Evolutionary conservation across 768 basidiomycete species (phyloP).

Genomic region (Xanthoconium purpureum): DNA sequence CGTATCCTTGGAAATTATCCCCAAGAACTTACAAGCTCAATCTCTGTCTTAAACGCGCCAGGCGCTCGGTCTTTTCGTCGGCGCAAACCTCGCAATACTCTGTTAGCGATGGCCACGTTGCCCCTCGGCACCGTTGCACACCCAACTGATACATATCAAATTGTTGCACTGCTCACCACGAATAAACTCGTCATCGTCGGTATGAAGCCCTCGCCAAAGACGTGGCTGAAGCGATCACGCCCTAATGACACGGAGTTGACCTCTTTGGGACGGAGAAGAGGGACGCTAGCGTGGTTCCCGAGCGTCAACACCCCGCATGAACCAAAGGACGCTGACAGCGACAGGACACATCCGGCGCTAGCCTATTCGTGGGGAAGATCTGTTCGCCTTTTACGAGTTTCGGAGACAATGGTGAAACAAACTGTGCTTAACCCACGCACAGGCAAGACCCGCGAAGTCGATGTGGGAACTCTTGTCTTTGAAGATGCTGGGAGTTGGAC

Average conservation of each 20-base stretch:
- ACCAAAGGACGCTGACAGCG: constrained; percentile 13
- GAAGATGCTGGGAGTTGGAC: constrained; percentile 59
- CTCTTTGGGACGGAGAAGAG: constrained; percentile 50
- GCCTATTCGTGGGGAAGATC: constrained; percentile 82
- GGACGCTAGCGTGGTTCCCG: constrained; percentile 81
- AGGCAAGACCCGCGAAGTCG: constrained; percentile 56
- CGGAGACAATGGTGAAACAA: constrained; percentile 55
- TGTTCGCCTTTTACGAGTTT: constrained; percentile 63
- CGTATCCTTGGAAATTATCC: constrained; percentile 93
- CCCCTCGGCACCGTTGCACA: constrained; percentile 75
- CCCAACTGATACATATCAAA: constrained; percentile 72
- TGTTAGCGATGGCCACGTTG: constrained; percentile 77
- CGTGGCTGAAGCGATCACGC: constrained; percentile 81
- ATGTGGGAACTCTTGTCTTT: constrained; percentile 64
- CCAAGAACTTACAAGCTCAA: constrained; percentile 33
- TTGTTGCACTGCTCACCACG: constrained; percentile 85
- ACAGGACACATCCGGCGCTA: constrained; percentile 56
- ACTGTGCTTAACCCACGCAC: constrained; percentile 49
- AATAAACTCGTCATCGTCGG: constrained; percentile 92
- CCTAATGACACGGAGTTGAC: constrained; percentile 42
- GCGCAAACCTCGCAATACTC: constrained; percentile 55
- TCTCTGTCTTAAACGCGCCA: constrained; percentile 18
- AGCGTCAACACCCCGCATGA: constrained; percentile 40
- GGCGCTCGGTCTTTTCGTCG: constrained; percentile 37
- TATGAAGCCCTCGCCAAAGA: constrained; percentile 85